Conservation (phyloP, 495 filamentous ascomycete species). For the Aspergillus baeticus region DNA sequence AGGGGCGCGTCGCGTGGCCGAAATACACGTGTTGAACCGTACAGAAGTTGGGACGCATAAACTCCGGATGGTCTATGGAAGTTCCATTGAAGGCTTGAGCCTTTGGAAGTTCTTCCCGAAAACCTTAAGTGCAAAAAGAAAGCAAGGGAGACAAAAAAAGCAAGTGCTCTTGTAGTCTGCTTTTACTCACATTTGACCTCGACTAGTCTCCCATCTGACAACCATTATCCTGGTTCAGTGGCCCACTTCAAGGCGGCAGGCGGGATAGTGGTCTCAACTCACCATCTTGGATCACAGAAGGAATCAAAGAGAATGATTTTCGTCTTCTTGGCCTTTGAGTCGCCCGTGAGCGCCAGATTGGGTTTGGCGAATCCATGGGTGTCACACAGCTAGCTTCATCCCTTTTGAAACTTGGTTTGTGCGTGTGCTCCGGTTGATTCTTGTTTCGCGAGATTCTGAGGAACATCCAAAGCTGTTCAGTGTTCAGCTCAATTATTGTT, state of each 20-base stretch:
- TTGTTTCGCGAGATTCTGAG: neutral
- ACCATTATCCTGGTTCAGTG: slow-evolving; percentile 1
- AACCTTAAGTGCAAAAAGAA: too few species aligned
- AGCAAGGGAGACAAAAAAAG: neutral
- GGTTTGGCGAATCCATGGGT: neutral
- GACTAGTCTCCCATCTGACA: slow-evolving; percentile 3
- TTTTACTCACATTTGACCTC: neutral
- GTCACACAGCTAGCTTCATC: neutral
- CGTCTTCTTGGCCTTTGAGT: too few species aligned
- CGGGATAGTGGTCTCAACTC: neutral
- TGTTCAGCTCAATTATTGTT: neutral
- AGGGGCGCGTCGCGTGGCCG: slow-evolving; percentile 1
- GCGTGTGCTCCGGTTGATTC: neutral
- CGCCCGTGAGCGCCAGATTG: too few species aligned
- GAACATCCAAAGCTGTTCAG: neutral
- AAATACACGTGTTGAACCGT: neutral
- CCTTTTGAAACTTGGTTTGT: slow-evolving; percentile 1
- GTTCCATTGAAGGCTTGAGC: too few species aligned
- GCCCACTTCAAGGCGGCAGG: too few species aligned
- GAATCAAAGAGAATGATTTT: too few species aligned
- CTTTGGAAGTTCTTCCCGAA: too few species aligned
- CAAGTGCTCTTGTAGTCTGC: neutral
- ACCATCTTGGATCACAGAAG: neutral
- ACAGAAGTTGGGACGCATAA: neutral
- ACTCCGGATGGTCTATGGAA: neutral